Base-by-base conservation (phyloP, 2,329 filamentous ascomycete genomes). In the Tolypocladium tropicale region DNA sequence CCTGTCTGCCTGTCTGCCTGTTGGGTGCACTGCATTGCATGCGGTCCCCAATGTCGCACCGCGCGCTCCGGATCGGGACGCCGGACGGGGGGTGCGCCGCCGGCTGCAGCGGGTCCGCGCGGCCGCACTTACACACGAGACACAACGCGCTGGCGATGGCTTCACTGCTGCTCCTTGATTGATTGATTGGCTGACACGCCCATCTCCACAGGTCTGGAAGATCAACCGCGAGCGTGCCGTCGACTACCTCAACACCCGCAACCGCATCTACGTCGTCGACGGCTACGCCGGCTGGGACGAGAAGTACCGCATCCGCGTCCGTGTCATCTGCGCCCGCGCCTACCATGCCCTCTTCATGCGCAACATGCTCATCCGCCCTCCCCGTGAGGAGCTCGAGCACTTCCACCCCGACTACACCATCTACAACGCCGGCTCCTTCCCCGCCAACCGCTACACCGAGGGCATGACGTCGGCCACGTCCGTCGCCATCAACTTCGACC, bases 271-370 rank as follows among this genome's bases (percentile, higher is more conserved):
- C 75, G 94, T 99, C 63, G 82, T 99, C 63, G 94, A 99, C 73
- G 94, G 94, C 63, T 99, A 87, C 72, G 94, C 94, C 64, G 94
- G 94, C 73, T 99, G 94, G 94, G 94, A 99, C 68, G 88, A 95
- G 80, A 92, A 94, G 74, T 99, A 99, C 82, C 84, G 92, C 64
- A 97, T 99, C 78, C 89, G 86, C 68, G 94, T 99, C 67, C 92
- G 94, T 70, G 93, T 99, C 62, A 92, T 99, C 71, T 99, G 94
- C 78, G 94, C 94, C 64, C 92, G 94, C 72, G 94, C 94, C 75
- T 99, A 99, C 83, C 94, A 99, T 83, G 94, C 94, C 60, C 85
- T 99, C 63, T 99, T 99, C 85, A 99, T 99, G 94, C 90, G 92
- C 72, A 99, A 99, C 83, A 99, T 99, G 94, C 88, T 99, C 71